Conservation (phyloP, 139 green algal genomes). For the Eudorina sp. region DNA sequence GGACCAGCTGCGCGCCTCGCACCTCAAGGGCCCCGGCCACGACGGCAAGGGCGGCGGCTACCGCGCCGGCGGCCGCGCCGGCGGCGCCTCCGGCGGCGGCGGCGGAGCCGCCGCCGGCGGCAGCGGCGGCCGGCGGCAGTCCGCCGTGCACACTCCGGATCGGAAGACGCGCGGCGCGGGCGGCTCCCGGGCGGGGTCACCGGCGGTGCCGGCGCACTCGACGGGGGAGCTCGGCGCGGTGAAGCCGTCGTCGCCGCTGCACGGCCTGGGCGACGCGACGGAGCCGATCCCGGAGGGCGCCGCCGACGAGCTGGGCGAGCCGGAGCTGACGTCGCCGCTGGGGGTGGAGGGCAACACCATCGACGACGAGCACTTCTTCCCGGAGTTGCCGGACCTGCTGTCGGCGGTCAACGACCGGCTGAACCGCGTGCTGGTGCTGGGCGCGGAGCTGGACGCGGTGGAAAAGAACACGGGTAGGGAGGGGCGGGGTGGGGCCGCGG, state of each 20-base stretch:
- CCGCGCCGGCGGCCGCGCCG: not conserved
- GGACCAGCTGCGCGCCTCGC: conserved; percentile 46
- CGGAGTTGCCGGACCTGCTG: conserved; percentile 68
- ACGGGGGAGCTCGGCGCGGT: conserved; percentile 4
- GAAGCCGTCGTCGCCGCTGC: conserved; percentile 31
- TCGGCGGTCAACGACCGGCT: conserved; percentile 55
- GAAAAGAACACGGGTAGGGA: not conserved
- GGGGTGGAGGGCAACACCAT: conserved; percentile 67
- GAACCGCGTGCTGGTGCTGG: conserved; percentile 52
- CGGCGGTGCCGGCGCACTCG: conserved; percentile 28
- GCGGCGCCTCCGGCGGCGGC: not conserved
- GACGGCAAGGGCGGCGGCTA: not conserved
- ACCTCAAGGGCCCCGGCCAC: conserved; percentile 42
- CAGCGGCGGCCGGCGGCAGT: conserved; percentile 1
- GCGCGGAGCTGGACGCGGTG: conserved; percentile 13
- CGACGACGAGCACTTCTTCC: conserved; percentile 78
- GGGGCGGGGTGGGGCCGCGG: not conserved
- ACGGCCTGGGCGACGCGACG: not conserved
- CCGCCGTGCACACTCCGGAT: conserved; percentile 42
- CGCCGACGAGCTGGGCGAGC: not conserved
- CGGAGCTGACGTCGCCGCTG: not conserved
- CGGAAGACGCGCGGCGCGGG: conserved; percentile 18
- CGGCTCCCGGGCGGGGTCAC: conserved; percentile 18
- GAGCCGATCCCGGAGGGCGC: conserved; percentile 32
- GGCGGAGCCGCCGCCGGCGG: not conserved